These are phyloP conservation scores for Alternaria sp. DNA, from an alignment of 2,329 filamentous ascomycete genomes.

Conservation along the genomic window DNA sequence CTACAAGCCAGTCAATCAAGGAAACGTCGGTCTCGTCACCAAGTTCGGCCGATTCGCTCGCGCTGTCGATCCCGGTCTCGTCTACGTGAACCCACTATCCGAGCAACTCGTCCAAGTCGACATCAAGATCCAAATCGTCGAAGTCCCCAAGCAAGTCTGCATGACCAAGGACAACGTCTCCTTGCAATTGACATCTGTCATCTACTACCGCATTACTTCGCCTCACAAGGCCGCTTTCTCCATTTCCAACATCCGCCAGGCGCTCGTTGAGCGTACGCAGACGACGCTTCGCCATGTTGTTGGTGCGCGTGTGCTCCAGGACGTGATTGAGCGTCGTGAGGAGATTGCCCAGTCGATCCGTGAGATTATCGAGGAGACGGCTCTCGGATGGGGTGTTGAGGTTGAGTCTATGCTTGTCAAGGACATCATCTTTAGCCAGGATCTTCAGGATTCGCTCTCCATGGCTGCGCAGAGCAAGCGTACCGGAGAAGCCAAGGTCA, in stretches of 20 bases:
- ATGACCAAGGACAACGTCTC: slow-evolving; percentile 99
- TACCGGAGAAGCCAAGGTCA: slow-evolving; percentile 98
- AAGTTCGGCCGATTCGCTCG: slow-evolving; percentile 96
- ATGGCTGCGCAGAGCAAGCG: slow-evolving; percentile 99
- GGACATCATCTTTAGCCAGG: slow-evolving; percentile 96
- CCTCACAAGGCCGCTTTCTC: slow-evolving; percentile 98
- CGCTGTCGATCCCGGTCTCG: slow-evolving; percentile 93
- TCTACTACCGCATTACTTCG: slow-evolving; percentile 97
- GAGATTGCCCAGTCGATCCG: slow-evolving; percentile 94
- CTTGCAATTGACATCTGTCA: slow-evolving; percentile 90
- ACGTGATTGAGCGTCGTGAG: slow-evolving; percentile 97
- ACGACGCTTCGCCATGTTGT: slow-evolving; percentile 97
- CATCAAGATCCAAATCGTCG: slow-evolving; percentile 98
- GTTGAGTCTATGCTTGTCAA: slow-evolving; percentile 99
- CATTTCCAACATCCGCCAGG: slow-evolving; percentile 91
- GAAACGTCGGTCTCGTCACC: slow-evolving; percentile 93
- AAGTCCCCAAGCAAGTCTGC: slow-evolving; percentile 95
- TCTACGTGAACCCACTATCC: slow-evolving; percentile 95
- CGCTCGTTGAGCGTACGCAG: slow-evolving; percentile 97
- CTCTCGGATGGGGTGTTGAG: slow-evolving; percentile 90
- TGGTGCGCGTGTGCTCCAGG: slow-evolving; percentile 92
- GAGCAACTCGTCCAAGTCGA: slow-evolving; percentile 91
- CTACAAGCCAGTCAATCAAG: slow-evolving; percentile 90
- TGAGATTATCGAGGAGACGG: slow-evolving; percentile 97
- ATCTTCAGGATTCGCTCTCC: slow-evolving; percentile 93